Base-by-base conservation (phyloP, 352 stramenopile species). In the Blastocystis sp. region DNA sequence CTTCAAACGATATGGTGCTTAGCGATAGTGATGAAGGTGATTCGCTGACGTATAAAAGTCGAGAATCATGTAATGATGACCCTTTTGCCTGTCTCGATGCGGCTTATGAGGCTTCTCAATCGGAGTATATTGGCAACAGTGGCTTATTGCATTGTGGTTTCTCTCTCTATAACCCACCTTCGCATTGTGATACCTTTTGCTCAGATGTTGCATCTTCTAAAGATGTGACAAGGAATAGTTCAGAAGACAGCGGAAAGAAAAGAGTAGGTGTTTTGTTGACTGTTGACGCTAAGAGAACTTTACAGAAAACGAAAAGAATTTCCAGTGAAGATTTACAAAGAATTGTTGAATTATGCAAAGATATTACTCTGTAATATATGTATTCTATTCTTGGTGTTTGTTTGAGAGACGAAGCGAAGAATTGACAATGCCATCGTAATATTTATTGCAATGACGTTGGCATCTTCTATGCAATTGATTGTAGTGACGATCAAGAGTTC, bases 351-450 rank as follows among this genome's bases (percentile, higher is more conserved):
- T 43, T 69, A 18, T 85, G 73, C 53, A 85, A 66, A 68, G 73
- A 85, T 41, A 66, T 85, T 24, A 68, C 34, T n/a, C 50, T 85
- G 73, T 85, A 85, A 68, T 85, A 24, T 85, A 85, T 85, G 73
- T 85, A 85, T 53, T 41, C 65, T 85, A 66, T 45, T 53, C 24
- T 59, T 54, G 73, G 16, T 65, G 34, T 68, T 26, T 85, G 53
- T 43, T 81, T 50, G 20, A 64, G 70, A 34, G 73, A 41, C 73
- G 63, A 66, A 65, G 43, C 73, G 73, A 85, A 85, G 73, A 68
- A 13, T 50, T 24, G 24, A 34, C 30, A 6, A 55, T 78, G 66
- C 37, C 66, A 55, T 24, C 16, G 13, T 9, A 20, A 39, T 11
- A 45, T 50, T 50, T 53, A 30, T 68, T 65, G 16, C 20, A n/a